Percentiles rank a stretch among this genome's conserved stretches.
Evolutionary conservation across 345 rosid species (phyloP).

Genomic region (Hirschfeldia incana): DNA sequence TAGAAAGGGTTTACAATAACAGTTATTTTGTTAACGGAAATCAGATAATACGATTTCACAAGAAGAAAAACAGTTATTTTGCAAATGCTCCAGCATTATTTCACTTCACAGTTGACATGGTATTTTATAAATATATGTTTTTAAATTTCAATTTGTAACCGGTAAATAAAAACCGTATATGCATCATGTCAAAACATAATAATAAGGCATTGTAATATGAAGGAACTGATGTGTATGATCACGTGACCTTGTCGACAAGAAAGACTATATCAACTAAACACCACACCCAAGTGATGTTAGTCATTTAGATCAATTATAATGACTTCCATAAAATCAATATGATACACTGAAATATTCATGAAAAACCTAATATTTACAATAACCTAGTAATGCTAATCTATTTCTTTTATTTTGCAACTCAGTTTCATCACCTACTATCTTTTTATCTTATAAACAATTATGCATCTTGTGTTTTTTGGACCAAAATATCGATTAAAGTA

Average conservation of each 20-base stretch:
- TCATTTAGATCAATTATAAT: background rate
- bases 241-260: constrained; percentile 6
- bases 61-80: background rate
- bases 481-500: background rate
- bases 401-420: constrained; percentile 6
- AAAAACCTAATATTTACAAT: background rate
- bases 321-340: background rate
- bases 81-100: background rate
- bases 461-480: background rate
- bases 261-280: background rate
- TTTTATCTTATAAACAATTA: background rate
- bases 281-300: background rate
- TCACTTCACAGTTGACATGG: background rate
- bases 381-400: background rate
- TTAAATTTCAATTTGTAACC: no score
- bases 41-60: background rate
- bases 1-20: no score
- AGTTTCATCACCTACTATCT: background rate
- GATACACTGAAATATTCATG: background rate
- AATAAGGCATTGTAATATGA: background rate
- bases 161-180: no score
- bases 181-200: background rate
- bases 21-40: background rate
- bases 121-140: no score
- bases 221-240: background rate